Percentiles rank a stretch among this genome's conserved stretches.
Evolutionary conservation across 768 basidiomycete species (phyloP).

Genomic region (Tubosaeta sp.): DNA sequence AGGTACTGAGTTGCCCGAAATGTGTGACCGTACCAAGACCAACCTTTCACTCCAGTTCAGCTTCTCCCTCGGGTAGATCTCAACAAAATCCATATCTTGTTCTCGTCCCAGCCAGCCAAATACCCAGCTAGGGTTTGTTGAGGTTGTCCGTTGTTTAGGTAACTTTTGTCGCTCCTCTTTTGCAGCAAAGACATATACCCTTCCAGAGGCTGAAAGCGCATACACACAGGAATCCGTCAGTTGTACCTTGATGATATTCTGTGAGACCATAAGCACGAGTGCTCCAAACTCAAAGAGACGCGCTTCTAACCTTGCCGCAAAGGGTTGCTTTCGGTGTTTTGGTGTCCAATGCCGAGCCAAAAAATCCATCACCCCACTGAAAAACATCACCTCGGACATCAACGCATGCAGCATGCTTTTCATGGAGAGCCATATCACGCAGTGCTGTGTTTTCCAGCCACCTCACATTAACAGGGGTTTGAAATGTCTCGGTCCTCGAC

Average conservation of each 20-base stretch:
- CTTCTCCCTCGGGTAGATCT: constrained; percentile 54
- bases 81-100: constrained; percentile 51
- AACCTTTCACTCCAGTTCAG: constrained; percentile 69
- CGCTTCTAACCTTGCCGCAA: constrained; percentile 53
- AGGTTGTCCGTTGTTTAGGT: constrained; percentile 36
- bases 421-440: constrained; percentile 67
- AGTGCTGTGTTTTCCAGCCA: constrained; percentile 70
- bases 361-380: constrained; percentile 76
- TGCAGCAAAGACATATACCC: constrained; percentile 65
- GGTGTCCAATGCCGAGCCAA: constrained; percentile 30
- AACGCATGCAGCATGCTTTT: constrained; percentile 67
- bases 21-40: constrained; percentile 8
- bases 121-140: constrained; percentile 57
- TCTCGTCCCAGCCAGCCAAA: constrained; percentile 53
- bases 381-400: constrained; percentile 79
- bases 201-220: constrained; percentile 75
- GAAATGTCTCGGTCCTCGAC: constrained; percentile 37
- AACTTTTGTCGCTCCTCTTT: constrained; percentile 44
- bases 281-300: background rate
- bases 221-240: constrained; percentile 60
- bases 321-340: constrained; percentile 49
- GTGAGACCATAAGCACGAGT: background rate
- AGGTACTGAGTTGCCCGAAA: constrained; percentile 7
- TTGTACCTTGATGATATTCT: constrained; percentile 71
- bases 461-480: constrained; percentile 44